These are phyloP conservation scores for Xenoacremonium recifei DNA, from an alignment of 2,329 filamentous ascomycete species.

Conservation along the genomic window DNA sequence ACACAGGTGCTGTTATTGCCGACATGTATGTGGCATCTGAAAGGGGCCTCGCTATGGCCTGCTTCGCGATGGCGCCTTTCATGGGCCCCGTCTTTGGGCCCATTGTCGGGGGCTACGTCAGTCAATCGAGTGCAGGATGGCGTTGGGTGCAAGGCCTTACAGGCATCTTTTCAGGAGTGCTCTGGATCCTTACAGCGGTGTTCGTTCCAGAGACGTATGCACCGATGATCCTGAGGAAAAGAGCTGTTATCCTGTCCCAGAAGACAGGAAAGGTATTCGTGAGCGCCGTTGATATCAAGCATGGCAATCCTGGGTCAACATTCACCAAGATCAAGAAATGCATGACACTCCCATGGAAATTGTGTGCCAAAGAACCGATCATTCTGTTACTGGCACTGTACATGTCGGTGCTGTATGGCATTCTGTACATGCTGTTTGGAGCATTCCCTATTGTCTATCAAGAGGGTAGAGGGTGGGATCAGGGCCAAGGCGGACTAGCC, in stretches of 20 bases:
- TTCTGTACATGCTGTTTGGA: slow-evolving; percentile 71
- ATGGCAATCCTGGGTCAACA: slow-evolving; percentile 3
- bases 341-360: slow-evolving; percentile 62
- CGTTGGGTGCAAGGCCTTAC: slow-evolving; percentile 82
- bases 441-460: slow-evolving; percentile 65
- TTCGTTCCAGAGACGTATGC: slow-evolving; percentile 84
- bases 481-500: slow-evolving; percentile 16
- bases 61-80: slow-evolving; percentile 76
- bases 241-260: slow-evolving; percentile 15
- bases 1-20: slow-evolving; percentile 75
- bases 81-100: slow-evolving; percentile 56
- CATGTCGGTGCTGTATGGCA: slow-evolving; percentile 73
- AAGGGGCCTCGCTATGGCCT: slow-evolving; percentile 77
- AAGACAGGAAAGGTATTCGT: slow-evolving; percentile 14
- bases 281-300: slow-evolving; percentile 7
- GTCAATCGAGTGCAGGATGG: slow-evolving; percentile 63
- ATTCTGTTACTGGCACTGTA: slow-evolving; percentile 77
- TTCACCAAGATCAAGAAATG: slow-evolving; percentile 61
- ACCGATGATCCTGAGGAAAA: slow-evolving; percentile 61
- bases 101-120: slow-evolving; percentile 66
- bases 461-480: slow-evolving; percentile 35
- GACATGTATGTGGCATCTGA: slow-evolving; percentile 78
- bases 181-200: slow-evolving; percentile 72
- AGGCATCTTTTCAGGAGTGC: slow-evolving; percentile 62
- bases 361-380: slow-evolving; percentile 76